These are phyloP conservation scores for Malassezia obtusa DNA, from an alignment of 1,284 basidiomycete genomes.

Conservation along the genomic window DNA sequence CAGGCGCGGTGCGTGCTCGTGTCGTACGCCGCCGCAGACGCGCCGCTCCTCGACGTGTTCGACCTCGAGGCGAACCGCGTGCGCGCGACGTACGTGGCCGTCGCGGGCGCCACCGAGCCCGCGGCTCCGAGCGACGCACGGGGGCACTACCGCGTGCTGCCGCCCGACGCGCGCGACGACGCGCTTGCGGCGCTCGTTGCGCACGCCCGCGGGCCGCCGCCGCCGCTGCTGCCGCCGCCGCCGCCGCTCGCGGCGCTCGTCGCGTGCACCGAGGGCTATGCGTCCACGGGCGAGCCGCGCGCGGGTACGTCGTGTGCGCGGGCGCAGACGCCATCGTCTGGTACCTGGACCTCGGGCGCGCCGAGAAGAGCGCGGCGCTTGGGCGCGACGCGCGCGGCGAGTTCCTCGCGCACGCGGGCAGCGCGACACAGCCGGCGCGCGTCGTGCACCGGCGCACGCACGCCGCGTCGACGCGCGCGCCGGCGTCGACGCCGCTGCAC, in stretches of 20 bases:
- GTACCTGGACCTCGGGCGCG: constrained; percentile 64
- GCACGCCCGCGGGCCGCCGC: not conserved
- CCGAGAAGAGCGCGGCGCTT: constrained; percentile 53
- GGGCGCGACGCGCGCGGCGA: constrained; percentile 9
- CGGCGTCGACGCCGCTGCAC: constrained; percentile 22
- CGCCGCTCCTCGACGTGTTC: constrained; percentile 3
- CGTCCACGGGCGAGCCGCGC: constrained; percentile 24
- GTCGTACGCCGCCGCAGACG: not conserved
- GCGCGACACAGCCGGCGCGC: not conserved
- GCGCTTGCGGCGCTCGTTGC: not conserved
- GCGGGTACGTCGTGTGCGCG: constrained; percentile 67
- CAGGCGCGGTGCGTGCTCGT: not conserved
- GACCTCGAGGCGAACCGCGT: constrained; percentile 4
- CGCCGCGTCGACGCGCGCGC: not conserved
- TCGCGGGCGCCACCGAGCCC: not conserved
- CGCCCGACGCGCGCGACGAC: not conserved
- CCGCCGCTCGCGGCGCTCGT: constrained; percentile 20
- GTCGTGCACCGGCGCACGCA: not conserved
- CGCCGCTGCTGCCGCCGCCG: no score
- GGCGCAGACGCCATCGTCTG: constrained; percentile 72
- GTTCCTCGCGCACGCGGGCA: not conserved
- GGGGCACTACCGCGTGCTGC: not conserved
- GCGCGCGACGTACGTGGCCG: not conserved
- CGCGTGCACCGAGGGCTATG: constrained; percentile 45
- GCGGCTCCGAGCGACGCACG: not conserved